phyloP scores from a whole-genome alignment of 371 early-diverging fungal species.

The Mucor piriformis region DNA sequence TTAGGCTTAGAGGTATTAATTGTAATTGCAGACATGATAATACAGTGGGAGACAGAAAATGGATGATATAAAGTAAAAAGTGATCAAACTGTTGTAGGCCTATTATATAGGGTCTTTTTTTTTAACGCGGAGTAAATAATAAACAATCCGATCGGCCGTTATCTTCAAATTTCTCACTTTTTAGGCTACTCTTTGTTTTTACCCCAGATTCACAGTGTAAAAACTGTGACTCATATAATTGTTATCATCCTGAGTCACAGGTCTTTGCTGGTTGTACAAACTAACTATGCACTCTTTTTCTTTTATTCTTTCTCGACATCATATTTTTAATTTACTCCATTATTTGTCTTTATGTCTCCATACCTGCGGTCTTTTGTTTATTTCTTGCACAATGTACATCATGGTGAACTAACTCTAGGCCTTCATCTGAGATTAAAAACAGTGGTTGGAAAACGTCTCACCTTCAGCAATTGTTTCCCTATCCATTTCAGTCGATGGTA shows the following conservation, averaged over 20 bases:
- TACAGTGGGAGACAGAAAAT: not conserved
- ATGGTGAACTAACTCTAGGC: no score
- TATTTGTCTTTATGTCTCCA: not conserved
- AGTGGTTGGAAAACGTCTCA: no score
- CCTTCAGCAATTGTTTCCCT: no score
- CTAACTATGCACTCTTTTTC: no score
- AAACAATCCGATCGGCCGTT: slow-evolving; percentile 10
- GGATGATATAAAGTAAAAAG: not conserved
- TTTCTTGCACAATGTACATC: no score
- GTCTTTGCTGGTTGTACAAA: not conserved
- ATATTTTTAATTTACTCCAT: no score
- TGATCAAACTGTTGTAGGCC: not conserved
- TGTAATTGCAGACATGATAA: slow-evolving; percentile 19
- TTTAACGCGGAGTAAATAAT: slow-evolving; percentile 7
- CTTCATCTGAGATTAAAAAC: no score
- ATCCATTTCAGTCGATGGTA: no score
- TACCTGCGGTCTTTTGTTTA: not conserved
- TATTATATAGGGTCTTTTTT: slow-evolving; percentile 5
- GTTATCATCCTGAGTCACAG: slow-evolving; percentile 20
- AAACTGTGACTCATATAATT: slow-evolving; percentile 16
- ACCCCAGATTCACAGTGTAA: slow-evolving; percentile 17
- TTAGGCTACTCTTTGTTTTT: not conserved
- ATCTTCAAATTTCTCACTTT: slow-evolving; percentile 8
- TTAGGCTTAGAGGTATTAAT: slow-evolving; percentile 34
- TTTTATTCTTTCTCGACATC: no score